These are phyloP conservation scores for Eutrema japonicum DNA, from an alignment of 345 rosid genomes.

Conservation along the genomic window DNA sequence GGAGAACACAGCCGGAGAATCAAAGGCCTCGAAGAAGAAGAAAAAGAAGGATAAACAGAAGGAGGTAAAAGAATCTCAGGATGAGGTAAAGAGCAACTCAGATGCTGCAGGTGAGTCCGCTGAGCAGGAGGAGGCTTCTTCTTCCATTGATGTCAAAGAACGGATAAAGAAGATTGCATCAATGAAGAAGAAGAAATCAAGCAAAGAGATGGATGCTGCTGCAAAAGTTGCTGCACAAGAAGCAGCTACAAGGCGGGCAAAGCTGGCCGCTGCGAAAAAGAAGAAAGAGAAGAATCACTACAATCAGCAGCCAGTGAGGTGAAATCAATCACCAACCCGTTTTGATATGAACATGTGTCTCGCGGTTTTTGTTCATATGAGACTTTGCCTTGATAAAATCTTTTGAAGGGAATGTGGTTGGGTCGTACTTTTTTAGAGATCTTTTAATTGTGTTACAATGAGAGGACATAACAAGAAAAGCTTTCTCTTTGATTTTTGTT, in stretches of 20 bases:
- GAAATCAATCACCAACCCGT: slow-evolving; percentile 31
- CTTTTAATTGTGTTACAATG: slow-evolving; percentile 20
- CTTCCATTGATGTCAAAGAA: slow-evolving; percentile 64
- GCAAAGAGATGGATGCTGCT: slow-evolving; percentile 73
- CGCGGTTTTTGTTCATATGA: slow-evolving; percentile 31
- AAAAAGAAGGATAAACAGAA: slow-evolving; percentile 44
- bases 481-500: background rate
- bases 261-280: slow-evolving; percentile 82
- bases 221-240: slow-evolving; percentile 71
- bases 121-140: slow-evolving; percentile 45
- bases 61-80: slow-evolving; percentile 51
- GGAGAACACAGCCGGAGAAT: slow-evolving; percentile 39
- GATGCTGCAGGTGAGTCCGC: slow-evolving; percentile 36
- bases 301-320: slow-evolving; percentile 80
- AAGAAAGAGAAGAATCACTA: slow-evolving; percentile 87
- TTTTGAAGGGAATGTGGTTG: slow-evolving; percentile 33
- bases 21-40: slow-evolving; percentile 47
- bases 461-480: slow-evolving; percentile 14
- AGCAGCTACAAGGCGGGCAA: slow-evolving; percentile 75
- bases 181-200: slow-evolving; percentile 73
- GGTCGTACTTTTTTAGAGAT: slow-evolving; percentile 22
- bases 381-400: slow-evolving; percentile 16
- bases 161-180: slow-evolving; percentile 64
- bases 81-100: slow-evolving; percentile 42
- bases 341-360: slow-evolving; percentile 42